Evolutionary conservation across 169 alveolate species (phyloP), one percentile per base, ranked within the genome.

Genomic region (Plasmodium ovale): DNA sequence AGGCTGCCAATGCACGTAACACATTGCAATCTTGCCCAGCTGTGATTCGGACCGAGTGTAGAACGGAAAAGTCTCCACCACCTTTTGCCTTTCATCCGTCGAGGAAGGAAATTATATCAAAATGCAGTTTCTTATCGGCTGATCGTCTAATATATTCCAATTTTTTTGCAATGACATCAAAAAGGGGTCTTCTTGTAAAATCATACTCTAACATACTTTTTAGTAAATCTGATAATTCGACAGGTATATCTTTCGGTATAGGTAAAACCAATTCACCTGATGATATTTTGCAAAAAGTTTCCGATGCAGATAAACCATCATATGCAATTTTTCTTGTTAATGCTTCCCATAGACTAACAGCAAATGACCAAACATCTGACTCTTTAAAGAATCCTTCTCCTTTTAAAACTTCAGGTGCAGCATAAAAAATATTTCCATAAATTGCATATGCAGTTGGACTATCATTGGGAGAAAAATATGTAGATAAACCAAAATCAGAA

Each of bases 351-450:
- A 87, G 47, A 42, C 93, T 87, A 29, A 92, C 92, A 25, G 89
- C 94, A 74, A 87, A 92, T 14, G 94, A 92, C 94, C 94, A 92
- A 21, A 92, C 94, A 87, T 92, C 94, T 0, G 93, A 88, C 79
- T 92, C 92, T 64, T 92, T 87, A 74, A 87, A 92, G 70, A 92
- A 92, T 2, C 94, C 94, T 49, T 92, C 94, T 29, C 92, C 92
- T 77, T 92, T 92, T 21, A 92, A 44, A 29, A 92, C 94, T 53
- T 92, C 94, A 0, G 94, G 94, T 10, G 94, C 94, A 2, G 94
- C 94, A 77, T 92, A 92, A 87, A 88, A 92, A 27, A 77, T 87
- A 62, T 92, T 92, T 14, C 94, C 94, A 87, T 73, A 92, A 16
- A 84, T 88, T 3, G 94, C 89, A 65, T 85, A 87, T n/a, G 93